Percentiles rank a stretch among this genome's conserved stretches.
Conservation (phyloP, 768 basidiomycete species). For the Gymnopilus dilepis region DNA sequence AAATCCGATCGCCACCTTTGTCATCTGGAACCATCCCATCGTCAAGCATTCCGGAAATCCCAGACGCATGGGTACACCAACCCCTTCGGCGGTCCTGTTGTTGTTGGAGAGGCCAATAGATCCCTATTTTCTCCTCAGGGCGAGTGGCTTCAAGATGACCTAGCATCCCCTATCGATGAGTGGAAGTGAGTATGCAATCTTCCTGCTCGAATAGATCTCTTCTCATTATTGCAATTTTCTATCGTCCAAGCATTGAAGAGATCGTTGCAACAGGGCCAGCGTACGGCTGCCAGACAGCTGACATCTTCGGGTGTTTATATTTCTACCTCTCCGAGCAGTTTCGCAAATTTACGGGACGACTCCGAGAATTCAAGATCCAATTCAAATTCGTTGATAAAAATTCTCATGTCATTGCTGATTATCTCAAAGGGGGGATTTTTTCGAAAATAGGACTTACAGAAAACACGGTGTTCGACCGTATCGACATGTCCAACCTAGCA, state of each 20-base stretch:
- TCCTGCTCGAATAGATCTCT: neutral
- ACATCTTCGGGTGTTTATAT: conserved; percentile 54
- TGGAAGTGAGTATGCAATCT: conserved; percentile 58
- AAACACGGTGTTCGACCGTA: conserved; percentile 44
- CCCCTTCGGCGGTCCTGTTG: conserved; percentile 44
- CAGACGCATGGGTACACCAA: no score
- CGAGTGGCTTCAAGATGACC: conserved; percentile 44
- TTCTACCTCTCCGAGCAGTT: conserved; percentile 48
- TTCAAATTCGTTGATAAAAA: conserved; percentile 41
- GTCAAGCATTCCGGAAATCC: no score
- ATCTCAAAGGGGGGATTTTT: conserved; percentile 25
- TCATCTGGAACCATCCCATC: conserved; percentile 45
- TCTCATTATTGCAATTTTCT: neutral
- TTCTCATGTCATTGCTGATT: conserved; percentile 33
- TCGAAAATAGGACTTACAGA: conserved; percentile 25
- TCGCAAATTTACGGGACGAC: conserved; percentile 37
- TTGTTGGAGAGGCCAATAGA: conserved; percentile 46
- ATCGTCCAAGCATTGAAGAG: conserved; percentile 32
- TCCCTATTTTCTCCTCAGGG: conserved; percentile 45
- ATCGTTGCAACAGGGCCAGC: conserved; percentile 39
- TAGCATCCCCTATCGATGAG: conserved; percentile 43
- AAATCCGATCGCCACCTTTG: conserved; percentile 42
- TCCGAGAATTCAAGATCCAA: conserved; percentile 37
- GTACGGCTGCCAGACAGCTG: conserved; percentile 43
- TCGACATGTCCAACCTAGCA: conserved; percentile 54